Percentiles rank a stretch among this genome's conserved stretches.
These are phyloP conservation scores for Hypoxylon sp. DNA, from an alignment of 2,329 filamentous ascomycete species.

Conservation along the genomic window DNA sequence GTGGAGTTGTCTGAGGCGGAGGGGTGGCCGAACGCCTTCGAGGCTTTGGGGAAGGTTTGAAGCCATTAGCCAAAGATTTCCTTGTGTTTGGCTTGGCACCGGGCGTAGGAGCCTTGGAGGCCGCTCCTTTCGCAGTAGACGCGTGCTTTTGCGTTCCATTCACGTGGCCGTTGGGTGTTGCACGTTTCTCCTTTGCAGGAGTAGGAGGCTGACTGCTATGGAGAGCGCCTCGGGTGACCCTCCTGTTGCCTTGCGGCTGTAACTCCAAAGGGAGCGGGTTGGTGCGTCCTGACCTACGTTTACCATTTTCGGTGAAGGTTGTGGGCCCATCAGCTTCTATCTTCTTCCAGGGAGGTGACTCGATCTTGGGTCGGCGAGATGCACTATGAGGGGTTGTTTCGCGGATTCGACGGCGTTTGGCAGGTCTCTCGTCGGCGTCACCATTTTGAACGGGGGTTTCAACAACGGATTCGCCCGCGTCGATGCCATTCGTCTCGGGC, in stretches of 20 bases:
- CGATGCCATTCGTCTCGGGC: constrained; percentile 35
- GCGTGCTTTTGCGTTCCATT: constrained; percentile 49
- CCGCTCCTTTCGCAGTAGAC: constrained; percentile 49
- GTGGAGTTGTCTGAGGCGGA: constrained; percentile 52
- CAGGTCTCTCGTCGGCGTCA: constrained; percentile 62
- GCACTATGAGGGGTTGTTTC: constrained; percentile 57
- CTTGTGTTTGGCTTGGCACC: constrained; percentile 44
- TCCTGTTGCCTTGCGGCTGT: constrained; percentile 63
- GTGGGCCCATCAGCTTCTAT: constrained; percentile 87
- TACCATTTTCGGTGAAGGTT: constrained; percentile 80
- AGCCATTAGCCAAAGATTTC: constrained; percentile 39
- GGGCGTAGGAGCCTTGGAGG: constrained; percentile 45
- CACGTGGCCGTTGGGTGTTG: constrained; percentile 49
- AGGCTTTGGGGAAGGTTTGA: constrained; percentile 45
- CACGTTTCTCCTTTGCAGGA: constrained; percentile 49
- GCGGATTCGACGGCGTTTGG: constrained; percentile 74
- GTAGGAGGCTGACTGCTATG: constrained; percentile 55
- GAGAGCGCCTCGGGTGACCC: constrained; percentile 62
- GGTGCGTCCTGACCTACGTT: constrained; percentile 74
- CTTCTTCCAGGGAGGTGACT: constrained; percentile 95
- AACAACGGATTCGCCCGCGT: constrained; percentile 28
- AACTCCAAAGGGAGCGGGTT: constrained; percentile 68
- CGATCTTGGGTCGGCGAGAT: constrained; percentile 60
- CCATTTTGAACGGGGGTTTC: constrained; percentile 48
- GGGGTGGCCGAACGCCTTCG: constrained; percentile 60